Evolutionary conservation across 208 protist genomes (phyloP), one percentile per base, ranked within the genome.

Genomic region (Strigomonas oncopelti): DNA sequence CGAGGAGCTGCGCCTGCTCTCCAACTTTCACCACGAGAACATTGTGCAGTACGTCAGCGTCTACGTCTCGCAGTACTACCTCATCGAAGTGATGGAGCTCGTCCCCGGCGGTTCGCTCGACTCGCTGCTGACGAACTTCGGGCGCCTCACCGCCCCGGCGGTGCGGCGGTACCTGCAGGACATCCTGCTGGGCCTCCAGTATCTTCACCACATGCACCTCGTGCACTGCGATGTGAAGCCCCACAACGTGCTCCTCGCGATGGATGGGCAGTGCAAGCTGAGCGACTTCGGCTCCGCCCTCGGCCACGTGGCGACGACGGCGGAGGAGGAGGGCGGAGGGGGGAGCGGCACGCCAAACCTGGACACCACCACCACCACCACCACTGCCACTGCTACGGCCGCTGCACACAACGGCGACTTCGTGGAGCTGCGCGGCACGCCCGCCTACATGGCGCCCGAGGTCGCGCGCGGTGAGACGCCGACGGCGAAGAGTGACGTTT

Each of bases 151-250:
- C 31, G 69, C 63, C 42, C 61, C 67, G 60, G 72, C 77, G 5
- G 67, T 90, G 7, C 76, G 82, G 2, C 71, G 84, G 34, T 96
- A 87, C 72, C 62, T 90, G 29, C 74, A 78, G 28, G 87, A 96
- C 54, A 69, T 87, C 11, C 65, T 91, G 36, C 65, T 74, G 38
- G 88, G 88, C 7, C 65, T 96, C 1, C 58, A 72, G 38, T 96
- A 94, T 67, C 74, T 96, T 27, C 91, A 96, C 71, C 67, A 71
- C 20, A 89, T 75, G 53, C 73, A 73, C 56, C 81, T 96, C 32
- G 85, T 96, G 18, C 93, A 97, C 65, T 78, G 91, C 38, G 93
- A 97, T 67, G 84, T 97, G 36, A 97, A 97, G 73, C 91, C 91
- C 46, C 84, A 93, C 73, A 97, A 97, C 77, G 87, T 96, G 53